phyloP scores from a whole-genome alignment of 345 rosid species.

The Euclidium syriacum region DNA sequence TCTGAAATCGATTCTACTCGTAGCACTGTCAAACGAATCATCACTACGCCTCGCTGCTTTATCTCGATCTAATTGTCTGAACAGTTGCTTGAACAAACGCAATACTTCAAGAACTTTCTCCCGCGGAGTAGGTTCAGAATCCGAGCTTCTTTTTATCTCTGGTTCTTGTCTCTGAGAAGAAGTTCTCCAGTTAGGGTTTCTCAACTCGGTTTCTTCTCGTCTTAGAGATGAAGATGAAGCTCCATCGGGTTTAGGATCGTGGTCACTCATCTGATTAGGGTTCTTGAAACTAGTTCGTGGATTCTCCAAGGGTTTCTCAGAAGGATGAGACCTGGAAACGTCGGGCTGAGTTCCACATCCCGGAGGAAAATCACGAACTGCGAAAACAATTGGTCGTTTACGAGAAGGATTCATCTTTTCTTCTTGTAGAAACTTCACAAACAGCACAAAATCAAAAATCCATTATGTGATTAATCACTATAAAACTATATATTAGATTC shows the following conservation, averaged over 20 bases:
- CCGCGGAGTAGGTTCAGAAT: not conserved
- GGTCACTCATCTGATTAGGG: not conserved
- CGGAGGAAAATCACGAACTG: constrained; percentile 7
- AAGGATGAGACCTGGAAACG: not conserved
- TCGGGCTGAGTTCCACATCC: not conserved
- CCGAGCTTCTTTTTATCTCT: not conserved
- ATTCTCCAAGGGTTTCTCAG: not conserved
- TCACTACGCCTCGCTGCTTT: constrained; percentile 46
- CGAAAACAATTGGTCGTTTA: constrained; percentile 3
- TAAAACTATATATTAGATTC: no score
- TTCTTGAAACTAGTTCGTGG: not conserved
- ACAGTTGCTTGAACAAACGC: constrained; percentile 52
- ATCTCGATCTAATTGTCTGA: constrained; percentile 48
- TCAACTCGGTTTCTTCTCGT: no score
- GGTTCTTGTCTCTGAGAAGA: not conserved
- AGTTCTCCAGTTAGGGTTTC: no score
- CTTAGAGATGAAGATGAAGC: no score
- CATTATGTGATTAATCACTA: not conserved
- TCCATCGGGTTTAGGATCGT: no score
- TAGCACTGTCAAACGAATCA: not conserved
- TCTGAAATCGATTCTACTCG: constrained; percentile 47
- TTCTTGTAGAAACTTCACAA: not conserved
- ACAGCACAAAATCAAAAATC: no score
- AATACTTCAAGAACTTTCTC: constrained; percentile 57
- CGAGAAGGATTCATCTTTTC: not conserved